Conservation (phyloP, 371 early-diverging fungal genomes). For the Funneliformis caledonium region DNA sequence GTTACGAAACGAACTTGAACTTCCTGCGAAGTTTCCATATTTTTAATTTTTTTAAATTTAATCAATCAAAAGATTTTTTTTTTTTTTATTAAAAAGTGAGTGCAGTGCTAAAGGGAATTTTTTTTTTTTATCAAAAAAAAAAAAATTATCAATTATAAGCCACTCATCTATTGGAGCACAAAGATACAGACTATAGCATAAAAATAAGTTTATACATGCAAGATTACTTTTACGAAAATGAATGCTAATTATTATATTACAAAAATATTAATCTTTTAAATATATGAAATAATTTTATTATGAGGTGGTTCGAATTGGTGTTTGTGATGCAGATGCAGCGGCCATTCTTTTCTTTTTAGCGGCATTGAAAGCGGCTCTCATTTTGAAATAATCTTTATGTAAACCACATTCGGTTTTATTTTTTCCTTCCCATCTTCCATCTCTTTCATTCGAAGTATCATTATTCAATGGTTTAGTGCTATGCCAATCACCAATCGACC, state of each 20-base stretch:
- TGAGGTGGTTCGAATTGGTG: background rate
- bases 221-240: background rate
- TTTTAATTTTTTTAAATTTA: background rate
- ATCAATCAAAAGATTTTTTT: background rate
- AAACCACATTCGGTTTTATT: slow-evolving; percentile 93
- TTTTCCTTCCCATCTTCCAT: slow-evolving; percentile 90
- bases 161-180: too few relatives aligned
- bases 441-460: slow-evolving; percentile 77
- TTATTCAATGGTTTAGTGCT: slow-evolving; percentile 76
- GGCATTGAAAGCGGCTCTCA: slow-evolving; percentile 66
- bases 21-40: slow-evolving; percentile 53
- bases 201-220: background rate
- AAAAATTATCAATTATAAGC: too few relatives aligned
- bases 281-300: background rate
- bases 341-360: slow-evolving; percentile 17
- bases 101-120: background rate
- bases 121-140: background rate
- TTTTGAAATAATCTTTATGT: slow-evolving; percentile 94
- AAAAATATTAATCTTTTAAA: background rate
- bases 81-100: background rate
- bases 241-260: background rate
- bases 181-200: background rate
- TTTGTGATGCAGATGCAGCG: background rate
- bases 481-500: slow-evolving; percentile 93
- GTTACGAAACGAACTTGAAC: slow-evolving; percentile 89